Conservation (phyloP, 495 filamentous ascomycete species). For the Aspergillus haitiensis region DNA sequence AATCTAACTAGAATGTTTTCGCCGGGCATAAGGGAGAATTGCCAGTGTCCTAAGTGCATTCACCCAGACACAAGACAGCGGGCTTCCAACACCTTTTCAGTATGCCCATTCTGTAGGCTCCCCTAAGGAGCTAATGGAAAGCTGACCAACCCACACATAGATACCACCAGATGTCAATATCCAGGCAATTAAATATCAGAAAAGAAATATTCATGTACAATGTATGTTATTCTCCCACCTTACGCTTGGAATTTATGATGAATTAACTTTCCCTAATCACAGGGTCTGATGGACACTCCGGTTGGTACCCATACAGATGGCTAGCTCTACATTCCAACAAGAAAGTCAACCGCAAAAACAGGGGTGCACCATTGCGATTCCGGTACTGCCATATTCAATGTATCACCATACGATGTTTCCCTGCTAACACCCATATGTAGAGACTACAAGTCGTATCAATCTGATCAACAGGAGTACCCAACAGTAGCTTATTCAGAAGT, state of each 20-base stretch:
- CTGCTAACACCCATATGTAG: slow-evolving; percentile 32
- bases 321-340: slow-evolving; percentile 12
- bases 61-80: slow-evolving; percentile 78
- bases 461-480: slow-evolving; percentile 42
- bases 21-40: slow-evolving; percentile 65
- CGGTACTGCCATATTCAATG: slow-evolving; percentile 8
- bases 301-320: slow-evolving; percentile 57
- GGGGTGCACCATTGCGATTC: slow-evolving; percentile 27
- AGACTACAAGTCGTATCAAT: slow-evolving; percentile 16
- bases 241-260: too few relatives aligned
- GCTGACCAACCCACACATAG: slow-evolving; percentile 28
- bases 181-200: slow-evolving; percentile 20
- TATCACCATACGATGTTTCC: neutral
- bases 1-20: slow-evolving; percentile 8
- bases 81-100: slow-evolving; percentile 67
- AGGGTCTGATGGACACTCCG: slow-evolving; percentile 54
- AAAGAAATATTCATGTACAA: slow-evolving; percentile 25
- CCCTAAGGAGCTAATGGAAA: slow-evolving; percentile 11
- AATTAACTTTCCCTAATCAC: neutral
- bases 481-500: slow-evolving; percentile 58
- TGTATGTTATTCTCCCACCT: slow-evolving; percentile 26
- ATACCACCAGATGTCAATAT: slow-evolving; percentile 55
- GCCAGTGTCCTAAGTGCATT: slow-evolving; percentile 70
- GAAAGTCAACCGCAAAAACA: slow-evolving; percentile 27
- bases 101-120: slow-evolving; percentile 34